Evolutionary conservation across 2,329 filamentous ascomycete genomes (phyloP).

Genomic region (Fusarium poae): DNA sequence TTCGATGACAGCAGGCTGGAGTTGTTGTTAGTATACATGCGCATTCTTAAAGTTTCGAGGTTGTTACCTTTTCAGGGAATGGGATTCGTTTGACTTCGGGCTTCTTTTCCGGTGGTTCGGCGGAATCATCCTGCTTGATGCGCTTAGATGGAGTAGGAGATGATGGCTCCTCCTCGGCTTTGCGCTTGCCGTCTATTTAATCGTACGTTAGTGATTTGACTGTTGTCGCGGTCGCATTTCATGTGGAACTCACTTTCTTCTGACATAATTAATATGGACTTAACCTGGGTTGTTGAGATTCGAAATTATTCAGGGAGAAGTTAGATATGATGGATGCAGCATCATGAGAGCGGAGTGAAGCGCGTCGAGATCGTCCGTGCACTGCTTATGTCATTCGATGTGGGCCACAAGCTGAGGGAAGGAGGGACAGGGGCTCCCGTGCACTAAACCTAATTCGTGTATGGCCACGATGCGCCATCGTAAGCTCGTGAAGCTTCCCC

Average conservation of each 20-base stretch:
- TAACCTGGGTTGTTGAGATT: conserved; percentile 8
- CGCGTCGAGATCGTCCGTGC: conserved; percentile 46
- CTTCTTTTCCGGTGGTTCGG: conserved; percentile 59
- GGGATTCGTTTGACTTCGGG: conserved; percentile 75
- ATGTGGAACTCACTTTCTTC: conserved; percentile 43
- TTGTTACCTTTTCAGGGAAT: conserved; percentile 84
- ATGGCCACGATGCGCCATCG: conserved; percentile 54
- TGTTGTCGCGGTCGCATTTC: background rate
- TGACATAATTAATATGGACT: conserved; percentile 35
- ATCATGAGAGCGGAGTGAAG: conserved; percentile 45
- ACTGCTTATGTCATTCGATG: conserved; percentile 50
- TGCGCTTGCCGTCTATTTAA: conserved; percentile 73
- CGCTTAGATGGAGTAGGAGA: conserved; percentile 75
- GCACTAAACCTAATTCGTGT: conserved; percentile 52
- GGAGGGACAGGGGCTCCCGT: background rate
- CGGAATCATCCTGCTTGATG: conserved; percentile 63
- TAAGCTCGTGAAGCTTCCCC: conserved; percentile 49
- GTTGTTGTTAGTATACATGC: conserved; percentile 5
- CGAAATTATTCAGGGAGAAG: conserved; percentile 26
- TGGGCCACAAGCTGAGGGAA: conserved; percentile 4
- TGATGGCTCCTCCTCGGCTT: conserved; percentile 75
- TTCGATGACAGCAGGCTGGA: conserved; percentile 86
- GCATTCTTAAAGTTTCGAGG: rapidly evolving
- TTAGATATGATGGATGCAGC: conserved; percentile 32
- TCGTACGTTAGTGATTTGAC: conserved; percentile 8